phyloP scores from a whole-genome alignment of 257 asterid species.

The Paulownia fortunei region DNA sequence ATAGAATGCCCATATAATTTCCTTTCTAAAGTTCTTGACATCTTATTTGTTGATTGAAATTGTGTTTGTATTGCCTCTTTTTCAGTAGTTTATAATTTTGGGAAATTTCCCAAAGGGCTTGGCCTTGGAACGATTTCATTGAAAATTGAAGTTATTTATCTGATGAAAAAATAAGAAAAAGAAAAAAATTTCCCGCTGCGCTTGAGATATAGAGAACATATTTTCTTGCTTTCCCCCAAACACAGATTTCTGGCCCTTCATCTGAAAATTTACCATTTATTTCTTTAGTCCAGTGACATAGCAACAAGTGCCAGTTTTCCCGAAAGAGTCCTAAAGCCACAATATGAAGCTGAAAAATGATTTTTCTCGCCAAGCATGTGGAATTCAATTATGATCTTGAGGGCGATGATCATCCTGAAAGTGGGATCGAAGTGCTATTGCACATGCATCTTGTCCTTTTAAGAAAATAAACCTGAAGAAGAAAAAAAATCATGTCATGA shows the following conservation, averaged over 20 bases:
- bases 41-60: background rate
- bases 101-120: background rate
- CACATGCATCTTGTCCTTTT: background rate
- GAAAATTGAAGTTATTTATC: background rate
- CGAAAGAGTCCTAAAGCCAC: background rate
- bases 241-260: background rate
- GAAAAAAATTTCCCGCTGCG: background rate
- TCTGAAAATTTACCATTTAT: background rate
- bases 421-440: background rate
- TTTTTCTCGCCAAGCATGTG: too few relatives aligned
- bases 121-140: background rate
- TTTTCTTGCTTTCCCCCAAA: background rate
- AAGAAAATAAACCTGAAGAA: background rate
- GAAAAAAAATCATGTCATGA: background rate
- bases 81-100: constrained; percentile 9
- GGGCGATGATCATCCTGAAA: background rate
- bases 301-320: background rate
- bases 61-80: background rate
- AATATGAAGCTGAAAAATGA: background rate
- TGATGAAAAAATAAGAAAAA: background rate
- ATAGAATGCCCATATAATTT: background rate
- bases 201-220: constrained; percentile 1
- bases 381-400: background rate
- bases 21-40: background rate
- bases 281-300: background rate